Evolutionary conservation across 1,284 basidiomycete species (phyloP), one percentile per base, ranked within the genome.

Genomic region (Fistulinella cinereoalba): DNA sequence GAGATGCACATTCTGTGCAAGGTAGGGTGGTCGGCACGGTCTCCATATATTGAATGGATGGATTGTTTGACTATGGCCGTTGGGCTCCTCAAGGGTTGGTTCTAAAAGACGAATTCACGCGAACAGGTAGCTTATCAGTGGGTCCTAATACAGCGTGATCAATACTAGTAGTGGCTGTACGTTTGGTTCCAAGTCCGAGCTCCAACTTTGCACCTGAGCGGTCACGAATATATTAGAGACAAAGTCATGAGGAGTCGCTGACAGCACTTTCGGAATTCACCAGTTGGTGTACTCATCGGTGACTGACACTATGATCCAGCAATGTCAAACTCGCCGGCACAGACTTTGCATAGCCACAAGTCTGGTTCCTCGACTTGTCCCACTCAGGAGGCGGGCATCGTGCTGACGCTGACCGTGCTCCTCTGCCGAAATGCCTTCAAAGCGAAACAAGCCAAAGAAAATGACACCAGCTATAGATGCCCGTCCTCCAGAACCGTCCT

Each of bases 381-480:
- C n/a, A n/a, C n/a, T n/a, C n/a, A n/a, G n/a, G n/a, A n/a, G n/a
- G n/a, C n/a, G n/a, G n/a, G n/a, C n/a, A n/a, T n/a, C n/a, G n/a
- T n/a, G n/a, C n/a, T n/a, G n/a, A n/a, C n/a, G n/a, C n/a, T n/a
- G n/a, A n/a, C n/a, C n/a, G n/a, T n/a, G n/a, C n/a, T n/a, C n/a
- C n/a, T n/a, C n/a, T n/a, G n/a, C n/a, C n/a, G n/a, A n/a, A 22
- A 77, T 75, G 74, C 70, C 63, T 38, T 58, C 67, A 38, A 79
- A 75, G 56, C 67, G 68, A 53, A 74, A 73, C 55, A 88, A 77
- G 60, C 52, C 72, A 34, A 84, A 80, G 66, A 82, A 77, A 54
- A 53, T 60, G 4, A 36, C 57, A 16, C 58, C 60, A 39, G 65
- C n/a, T n/a, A n/a, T 42, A n/a, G 42, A 41, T 23, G 13, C 22